Conservation (phyloP, 148 eudicot species). For the Cornus suecica region DNA sequence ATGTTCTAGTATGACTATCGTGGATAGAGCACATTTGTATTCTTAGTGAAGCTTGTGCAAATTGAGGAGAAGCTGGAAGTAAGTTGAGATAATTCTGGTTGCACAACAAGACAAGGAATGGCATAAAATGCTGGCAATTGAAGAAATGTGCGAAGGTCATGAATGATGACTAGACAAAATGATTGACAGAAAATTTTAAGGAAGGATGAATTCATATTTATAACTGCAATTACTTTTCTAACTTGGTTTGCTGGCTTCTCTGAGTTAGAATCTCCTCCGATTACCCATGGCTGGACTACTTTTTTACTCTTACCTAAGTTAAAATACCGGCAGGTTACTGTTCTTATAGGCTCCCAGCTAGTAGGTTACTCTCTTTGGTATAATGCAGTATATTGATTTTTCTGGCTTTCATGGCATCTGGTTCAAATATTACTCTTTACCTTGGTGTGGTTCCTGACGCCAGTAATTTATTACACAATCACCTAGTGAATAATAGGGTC, state of each 20-base stretch:
- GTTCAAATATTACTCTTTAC: background rate
- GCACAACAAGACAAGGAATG: background rate
- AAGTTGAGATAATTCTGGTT: conserved; percentile 4
- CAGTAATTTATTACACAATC: background rate
- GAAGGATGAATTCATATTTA: background rate
- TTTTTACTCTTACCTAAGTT: too few species aligned
- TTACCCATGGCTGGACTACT: too few species aligned
- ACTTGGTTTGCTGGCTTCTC: background rate
- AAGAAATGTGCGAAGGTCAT: conserved; percentile 1
- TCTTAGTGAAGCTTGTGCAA: background rate
- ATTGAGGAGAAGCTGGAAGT: background rate
- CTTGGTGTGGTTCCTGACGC: background rate
- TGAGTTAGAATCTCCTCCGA: too few species aligned
- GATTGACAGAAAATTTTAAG: background rate
- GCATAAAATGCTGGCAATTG: background rate
- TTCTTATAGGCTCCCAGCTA: background rate
- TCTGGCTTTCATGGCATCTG: background rate
- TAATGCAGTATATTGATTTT: too few species aligned
- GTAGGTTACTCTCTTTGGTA: background rate
- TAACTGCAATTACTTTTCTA: background rate
- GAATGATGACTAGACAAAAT: background rate
- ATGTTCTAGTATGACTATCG: too few species aligned
- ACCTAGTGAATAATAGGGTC: background rate
- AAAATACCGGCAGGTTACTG: too few species aligned
- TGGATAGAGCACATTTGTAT: too few species aligned